These are phyloP conservation scores for Boletus sp. DNA, from an alignment of 768 basidiomycete species.

Conservation along the genomic window DNA sequence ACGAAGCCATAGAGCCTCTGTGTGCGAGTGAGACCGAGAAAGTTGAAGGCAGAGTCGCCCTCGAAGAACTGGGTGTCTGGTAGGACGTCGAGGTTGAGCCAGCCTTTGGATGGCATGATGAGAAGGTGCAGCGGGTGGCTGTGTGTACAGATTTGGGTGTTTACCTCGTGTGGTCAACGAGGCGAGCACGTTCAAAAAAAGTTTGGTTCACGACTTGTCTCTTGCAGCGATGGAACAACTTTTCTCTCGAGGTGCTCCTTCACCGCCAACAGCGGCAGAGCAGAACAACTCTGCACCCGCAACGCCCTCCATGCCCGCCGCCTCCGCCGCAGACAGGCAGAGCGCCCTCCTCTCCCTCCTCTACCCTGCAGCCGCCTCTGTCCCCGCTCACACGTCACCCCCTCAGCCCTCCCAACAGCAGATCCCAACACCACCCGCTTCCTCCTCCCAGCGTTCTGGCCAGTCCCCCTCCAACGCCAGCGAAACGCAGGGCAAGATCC, in stretches of 20 bases:
- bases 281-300: constrained; percentile 41
- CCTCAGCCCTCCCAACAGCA: constrained; percentile 47
- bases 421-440: constrained; percentile 68
- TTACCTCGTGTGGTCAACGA: constrained; percentile 32
- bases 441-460: constrained; percentile 54
- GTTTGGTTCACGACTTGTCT: not conserved
- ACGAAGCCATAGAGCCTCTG: constrained; percentile 85
- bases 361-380: constrained; percentile 46
- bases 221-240: not conserved
- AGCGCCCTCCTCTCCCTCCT: constrained; percentile 73
- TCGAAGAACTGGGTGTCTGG: constrained; percentile 85
- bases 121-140: constrained; percentile 2
- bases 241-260: not conserved
- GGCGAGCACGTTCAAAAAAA: constrained; percentile 9
- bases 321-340: constrained; percentile 61
- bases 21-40: constrained; percentile 73
- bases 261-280: constrained; percentile 33
- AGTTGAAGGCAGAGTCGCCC: constrained; percentile 84
- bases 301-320: constrained; percentile 41
- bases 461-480: constrained; percentile 53
- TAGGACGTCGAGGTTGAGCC: constrained; percentile 81
- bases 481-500: constrained; percentile 68
- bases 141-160: not conserved
- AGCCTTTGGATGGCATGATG: constrained; percentile 58
- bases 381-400: constrained; percentile 21